Evolutionary conservation across 768 basidiomycete genomes (phyloP), one percentile per base, ranked within the genome.

Genomic region (Suillus placidus): DNA sequence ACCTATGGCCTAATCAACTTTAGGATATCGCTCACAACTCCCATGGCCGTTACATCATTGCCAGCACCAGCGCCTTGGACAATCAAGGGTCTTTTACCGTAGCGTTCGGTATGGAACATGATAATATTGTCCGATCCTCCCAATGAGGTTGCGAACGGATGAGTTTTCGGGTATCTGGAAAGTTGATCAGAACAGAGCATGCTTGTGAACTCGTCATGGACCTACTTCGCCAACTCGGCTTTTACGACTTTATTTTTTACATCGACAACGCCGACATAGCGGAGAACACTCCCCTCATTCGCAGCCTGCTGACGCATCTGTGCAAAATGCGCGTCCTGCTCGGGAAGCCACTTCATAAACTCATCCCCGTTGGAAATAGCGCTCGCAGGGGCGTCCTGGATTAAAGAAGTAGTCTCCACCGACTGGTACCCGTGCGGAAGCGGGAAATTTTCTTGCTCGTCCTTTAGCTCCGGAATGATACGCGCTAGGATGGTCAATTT

Each of bases 31-130:
- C 92, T 89, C 69, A 97, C 83, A 18, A 98, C 95, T 9, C 97
- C 97, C 94, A 99, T 99, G 0, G 97, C 97, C 38, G 97, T 99
- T 16, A 99, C 97, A 32, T 92, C 95, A 1, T 95, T 95, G n/a
- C 97, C 97, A 0, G 97, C 97, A 3, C 97, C 97, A 1, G 96
- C 90, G 60, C 97, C 97, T 73, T 98, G 97, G 40, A 99, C 85
- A 66, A 99, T 93, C 64, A 99, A 81, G 1, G 97, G 97, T 49
- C 95, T 81, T 9, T 89, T 85, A 3, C 90, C 88, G 74, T 99
- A 99, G 49, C 97, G 84, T 72, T 92, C 89, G 0, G 97, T 98
- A 74, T 94, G 92, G 86, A 99, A 98, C 83, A 97, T 93, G 75
- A 99, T 87, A 74, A 99, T 98, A 76, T 99, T 99, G 78, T 99